These are phyloP conservation scores for Trypanosoma conorhini DNA, from an alignment of 208 protist genomes.

Conservation along the genomic window DNA sequence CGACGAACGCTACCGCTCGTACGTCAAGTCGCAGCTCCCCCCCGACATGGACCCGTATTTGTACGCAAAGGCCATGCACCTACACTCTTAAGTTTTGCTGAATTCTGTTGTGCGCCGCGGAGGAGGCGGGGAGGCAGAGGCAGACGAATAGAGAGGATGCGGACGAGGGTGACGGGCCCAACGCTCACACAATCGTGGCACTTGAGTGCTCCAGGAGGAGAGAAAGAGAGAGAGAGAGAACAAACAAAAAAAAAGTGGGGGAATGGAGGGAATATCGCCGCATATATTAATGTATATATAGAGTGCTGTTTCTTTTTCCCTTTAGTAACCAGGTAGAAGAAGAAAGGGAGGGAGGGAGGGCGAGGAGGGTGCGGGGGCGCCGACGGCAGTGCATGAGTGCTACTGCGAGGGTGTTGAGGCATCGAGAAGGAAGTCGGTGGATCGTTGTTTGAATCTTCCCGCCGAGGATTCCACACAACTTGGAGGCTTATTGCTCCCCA, in stretches of 20 bases:
- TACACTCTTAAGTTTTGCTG: slow-evolving; percentile 18
- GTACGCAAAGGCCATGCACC: slow-evolving; percentile 49
- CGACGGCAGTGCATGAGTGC: no score
- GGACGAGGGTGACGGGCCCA: background rate
- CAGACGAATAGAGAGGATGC: background rate
- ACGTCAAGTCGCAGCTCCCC: slow-evolving; percentile 70
- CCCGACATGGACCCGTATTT: slow-evolving; percentile 54
- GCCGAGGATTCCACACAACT: no score
- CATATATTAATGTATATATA: slow-evolving; percentile 6
- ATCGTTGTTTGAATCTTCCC: no score
- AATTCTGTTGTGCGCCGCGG: background rate
- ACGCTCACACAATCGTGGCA: background rate
- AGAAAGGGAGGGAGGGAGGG: no score
- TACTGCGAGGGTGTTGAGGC: no score
- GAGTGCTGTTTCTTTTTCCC: background rate
- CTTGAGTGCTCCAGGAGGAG: background rate
- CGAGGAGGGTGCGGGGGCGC: no score
- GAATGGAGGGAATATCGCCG: background rate
- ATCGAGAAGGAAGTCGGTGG: no score
- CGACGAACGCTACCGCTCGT: slow-evolving; percentile 50
- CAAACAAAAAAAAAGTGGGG: background rate
- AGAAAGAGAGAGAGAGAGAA: background rate
- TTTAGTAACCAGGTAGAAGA: background rate
- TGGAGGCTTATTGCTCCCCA: background rate
- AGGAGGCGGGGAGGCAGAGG: background rate